Evolutionary conservation across 805 yeast genomes (phyloP).

Genomic region (Citeromyces matritensis): DNA sequence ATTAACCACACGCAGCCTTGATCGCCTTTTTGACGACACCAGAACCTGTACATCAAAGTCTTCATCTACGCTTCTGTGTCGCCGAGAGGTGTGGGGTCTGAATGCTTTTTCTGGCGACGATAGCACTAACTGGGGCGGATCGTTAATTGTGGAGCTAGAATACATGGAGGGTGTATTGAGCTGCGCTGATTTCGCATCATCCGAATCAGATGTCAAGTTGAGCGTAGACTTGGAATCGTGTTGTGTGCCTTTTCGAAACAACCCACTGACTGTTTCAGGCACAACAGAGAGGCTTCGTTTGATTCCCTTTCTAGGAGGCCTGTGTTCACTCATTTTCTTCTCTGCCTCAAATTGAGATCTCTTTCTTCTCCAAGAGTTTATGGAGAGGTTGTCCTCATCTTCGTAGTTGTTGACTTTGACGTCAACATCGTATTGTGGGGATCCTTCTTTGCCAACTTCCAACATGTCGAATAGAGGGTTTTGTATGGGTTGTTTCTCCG

Average conservation of each 20-base stretch:
- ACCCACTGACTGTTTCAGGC: too few relatives aligned
- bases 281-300: too few relatives aligned
- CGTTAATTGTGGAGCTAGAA: slow-evolving; percentile 6
- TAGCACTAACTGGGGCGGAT: slow-evolving; percentile 2
- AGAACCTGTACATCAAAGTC: slow-evolving; percentile 56
- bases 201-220: too few relatives aligned
- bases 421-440: slow-evolving; percentile 4
- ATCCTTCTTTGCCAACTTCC: slow-evolving; percentile 1
- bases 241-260: too few relatives aligned
- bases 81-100: slow-evolving; percentile 9
- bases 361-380: slow-evolving; percentile 37
- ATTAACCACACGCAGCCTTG: slow-evolving; percentile 43
- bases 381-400: slow-evolving; percentile 27
- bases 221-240: too few relatives aligned
- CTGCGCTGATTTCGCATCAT: neutral
- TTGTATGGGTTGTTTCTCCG: slow-evolving; percentile 1
- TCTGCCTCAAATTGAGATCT: slow-evolving; percentile 14
- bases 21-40: slow-evolving; percentile 50
- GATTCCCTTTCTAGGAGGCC: slow-evolving; percentile 1
- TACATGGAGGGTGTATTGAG: slow-evolving; percentile 1
- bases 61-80: slow-evolving; percentile 24
- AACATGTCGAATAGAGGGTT: neutral
- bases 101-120: too few relatives aligned
- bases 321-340: slow-evolving; percentile 4
- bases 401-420: slow-evolving; percentile 14